Evolutionary conservation across 768 basidiomycete species (phyloP), one percentile per base, ranked within the genome.

Genomic region (Termitomyces sp.): DNA sequence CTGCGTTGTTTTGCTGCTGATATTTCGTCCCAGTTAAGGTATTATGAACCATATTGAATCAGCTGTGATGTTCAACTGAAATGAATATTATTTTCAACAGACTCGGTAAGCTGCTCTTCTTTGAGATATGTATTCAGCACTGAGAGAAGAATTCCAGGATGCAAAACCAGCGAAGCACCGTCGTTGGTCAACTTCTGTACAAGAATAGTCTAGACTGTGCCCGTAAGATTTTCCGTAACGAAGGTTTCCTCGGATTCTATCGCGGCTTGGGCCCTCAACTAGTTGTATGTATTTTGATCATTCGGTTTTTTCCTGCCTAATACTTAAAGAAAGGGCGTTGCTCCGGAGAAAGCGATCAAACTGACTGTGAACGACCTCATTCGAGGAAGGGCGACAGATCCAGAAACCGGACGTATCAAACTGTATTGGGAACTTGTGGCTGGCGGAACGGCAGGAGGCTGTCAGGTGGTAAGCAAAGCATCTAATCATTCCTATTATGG

Each of bases 291-390:
- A n/a, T 38, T 3, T 14, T 38, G 12, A 34, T 34, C 43, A 29
- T 34, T 37, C 59, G 45, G 0, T 36, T 53, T 34, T 4, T 43
- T 43, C 43, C 43, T 61, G 49, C 37, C 60, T 63, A 34, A 59
- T 43, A 36, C 47, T 32, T 29, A 14, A 38, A 51, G 56, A 52
- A 64, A 96, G 94, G 94, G 94, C 62, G 93, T 97, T 53, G 94
- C 94, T 38, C 94, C 94, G 11, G 94, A 97, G 74, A 97, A 97
- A 78, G 97, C 97, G 11, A 97, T 99, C 75, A 99, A 99, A 73
- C 76, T 99, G 63, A 97, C 97, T 2, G 90, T 99, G 52, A 98
- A 98, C 76, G 96, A 97, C 70, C 76, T 96, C 59, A 81, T 99
- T 29, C 87, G 97, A 38, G 80, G 84, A 31, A 83, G 85, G 55